Conservation (phyloP, 2,329 filamentous ascomycete species). For the Trichophyton simii region DNA sequence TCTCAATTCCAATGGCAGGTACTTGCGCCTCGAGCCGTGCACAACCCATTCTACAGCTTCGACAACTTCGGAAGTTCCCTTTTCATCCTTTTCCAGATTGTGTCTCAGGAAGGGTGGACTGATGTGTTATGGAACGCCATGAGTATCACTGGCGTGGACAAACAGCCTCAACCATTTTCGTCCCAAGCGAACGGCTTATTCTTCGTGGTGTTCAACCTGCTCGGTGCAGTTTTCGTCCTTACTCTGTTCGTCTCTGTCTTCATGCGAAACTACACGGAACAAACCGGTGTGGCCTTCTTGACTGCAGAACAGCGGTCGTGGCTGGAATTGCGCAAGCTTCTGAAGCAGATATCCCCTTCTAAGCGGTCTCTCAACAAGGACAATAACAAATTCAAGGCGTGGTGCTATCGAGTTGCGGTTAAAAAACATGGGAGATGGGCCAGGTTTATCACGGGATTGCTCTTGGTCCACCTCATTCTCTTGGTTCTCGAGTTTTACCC, state of each 20-base stretch:
- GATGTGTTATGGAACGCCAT: constrained; percentile 82
- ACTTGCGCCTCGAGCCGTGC: constrained; percentile 65
- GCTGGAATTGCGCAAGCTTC: constrained; percentile 83
- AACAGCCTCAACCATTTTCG: constrained; percentile 57
- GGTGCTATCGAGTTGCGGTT: constrained; percentile 89
- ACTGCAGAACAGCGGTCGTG: constrained; percentile 94
- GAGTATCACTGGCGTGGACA: constrained; percentile 62
- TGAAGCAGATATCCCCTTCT: constrained; percentile 86
- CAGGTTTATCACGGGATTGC: constrained; percentile 60
- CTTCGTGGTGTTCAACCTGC: constrained; percentile 90
- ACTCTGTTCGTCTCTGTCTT: constrained; percentile 98
- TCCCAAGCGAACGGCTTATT: constrained; percentile 81
- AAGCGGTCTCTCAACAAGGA: constrained; percentile 75
- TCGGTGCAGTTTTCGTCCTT: constrained; percentile 90
- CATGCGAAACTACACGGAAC: constrained; percentile 98
- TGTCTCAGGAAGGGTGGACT: constrained; percentile 95
- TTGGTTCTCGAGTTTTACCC: constrained; percentile 77
- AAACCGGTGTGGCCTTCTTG: constrained; percentile 90
- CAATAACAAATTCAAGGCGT: constrained; percentile 68
- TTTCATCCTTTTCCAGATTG: constrained; percentile 96
- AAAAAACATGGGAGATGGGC: constrained; percentile 94
- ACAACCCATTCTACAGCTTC: constrained; percentile 80
- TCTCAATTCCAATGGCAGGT: constrained; percentile 74
- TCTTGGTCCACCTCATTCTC: constrained; percentile 71
- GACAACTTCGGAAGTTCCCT: constrained; percentile 88